These are phyloP conservation scores for Colletotrichum sp. DNA, from an alignment of 2,329 filamentous ascomycete species.

Conservation along the genomic window DNA sequence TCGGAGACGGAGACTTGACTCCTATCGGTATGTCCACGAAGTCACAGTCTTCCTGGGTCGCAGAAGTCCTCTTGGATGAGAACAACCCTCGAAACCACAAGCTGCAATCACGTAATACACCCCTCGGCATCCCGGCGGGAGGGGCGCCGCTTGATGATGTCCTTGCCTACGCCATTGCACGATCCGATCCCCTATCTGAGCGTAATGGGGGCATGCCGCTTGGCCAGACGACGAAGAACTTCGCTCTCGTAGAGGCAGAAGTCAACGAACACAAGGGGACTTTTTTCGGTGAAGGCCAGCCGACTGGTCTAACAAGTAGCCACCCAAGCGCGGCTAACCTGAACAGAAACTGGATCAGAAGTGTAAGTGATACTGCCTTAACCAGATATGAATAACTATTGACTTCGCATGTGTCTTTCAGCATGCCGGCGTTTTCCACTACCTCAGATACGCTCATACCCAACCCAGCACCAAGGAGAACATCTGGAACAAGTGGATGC, in stretches of 20 bases:
- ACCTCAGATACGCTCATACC: neutral
- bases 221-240: neutral
- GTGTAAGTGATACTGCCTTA: neutral
- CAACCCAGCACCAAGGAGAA: neutral
- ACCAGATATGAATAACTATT: neutral
- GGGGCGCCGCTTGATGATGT: neutral
- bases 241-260: neutral
- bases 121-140: neutral
- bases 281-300: neutral
- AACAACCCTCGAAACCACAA: neutral
- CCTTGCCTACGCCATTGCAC: neutral
- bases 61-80: neutral
- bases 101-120: neutral
- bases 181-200: neutral
- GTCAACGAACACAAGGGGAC: neutral
- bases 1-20: neutral
- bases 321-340: neutral
- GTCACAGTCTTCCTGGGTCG: neutral
- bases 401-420: neutral
- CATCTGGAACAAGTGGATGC: constrained; percentile 9
- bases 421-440: neutral
- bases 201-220: neutral
- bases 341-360: neutral
- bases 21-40: neutral
- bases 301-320: neutral